Percentiles rank a stretch among this genome's conserved stretches.
These are phyloP conservation scores for Trichophyton rubrum DNA, from an alignment of 2,329 filamentous ascomycete genomes.

Conservation along the genomic window DNA sequence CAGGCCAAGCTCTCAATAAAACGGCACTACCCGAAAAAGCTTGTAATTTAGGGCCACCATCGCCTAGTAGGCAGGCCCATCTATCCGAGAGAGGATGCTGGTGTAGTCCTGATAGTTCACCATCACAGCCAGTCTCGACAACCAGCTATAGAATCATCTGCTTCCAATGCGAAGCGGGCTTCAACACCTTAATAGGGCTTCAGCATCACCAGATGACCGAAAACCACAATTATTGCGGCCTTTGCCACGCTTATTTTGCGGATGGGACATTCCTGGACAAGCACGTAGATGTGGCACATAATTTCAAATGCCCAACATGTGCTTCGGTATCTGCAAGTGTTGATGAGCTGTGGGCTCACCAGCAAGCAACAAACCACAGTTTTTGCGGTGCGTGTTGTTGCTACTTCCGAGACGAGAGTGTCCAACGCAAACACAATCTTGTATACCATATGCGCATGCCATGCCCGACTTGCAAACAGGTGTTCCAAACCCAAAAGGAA, in stretches of 20 bases:
- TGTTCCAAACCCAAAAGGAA: not conserved
- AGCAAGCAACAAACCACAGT: slow-evolving; percentile 8
- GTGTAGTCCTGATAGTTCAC: not conserved
- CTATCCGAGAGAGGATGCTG: not conserved
- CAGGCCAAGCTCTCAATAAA: not conserved
- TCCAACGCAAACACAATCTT: slow-evolving; percentile 5
- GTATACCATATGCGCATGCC: not conserved
- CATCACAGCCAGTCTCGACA: not conserved
- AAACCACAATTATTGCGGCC: slow-evolving; percentile 12
- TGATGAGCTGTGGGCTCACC: slow-evolving; percentile 7
- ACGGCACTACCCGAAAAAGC: not conserved
- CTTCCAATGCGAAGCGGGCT: slow-evolving; percentile 9
- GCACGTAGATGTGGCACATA: slow-evolving; percentile 11
- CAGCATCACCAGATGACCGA: slow-evolving; percentile 13
- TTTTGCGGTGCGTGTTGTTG: slow-evolving; percentile 12
- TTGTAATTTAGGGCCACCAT: not conserved
- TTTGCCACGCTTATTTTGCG: slow-evolving; percentile 12
- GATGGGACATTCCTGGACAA: slow-evolving; percentile 5
- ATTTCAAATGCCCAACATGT: slow-evolving; percentile 10
- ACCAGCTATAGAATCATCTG: slow-evolving; percentile 6
- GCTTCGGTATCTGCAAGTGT: not conserved
- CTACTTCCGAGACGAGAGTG: slow-evolving; percentile 8
- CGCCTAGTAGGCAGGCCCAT: not conserved
- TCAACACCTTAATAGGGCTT: slow-evolving; percentile 9
- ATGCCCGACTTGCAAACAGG: not conserved